Conservation (phyloP, 2,329 filamentous ascomycete genomes). For the Ascocoryne sarcoides region DNA sequence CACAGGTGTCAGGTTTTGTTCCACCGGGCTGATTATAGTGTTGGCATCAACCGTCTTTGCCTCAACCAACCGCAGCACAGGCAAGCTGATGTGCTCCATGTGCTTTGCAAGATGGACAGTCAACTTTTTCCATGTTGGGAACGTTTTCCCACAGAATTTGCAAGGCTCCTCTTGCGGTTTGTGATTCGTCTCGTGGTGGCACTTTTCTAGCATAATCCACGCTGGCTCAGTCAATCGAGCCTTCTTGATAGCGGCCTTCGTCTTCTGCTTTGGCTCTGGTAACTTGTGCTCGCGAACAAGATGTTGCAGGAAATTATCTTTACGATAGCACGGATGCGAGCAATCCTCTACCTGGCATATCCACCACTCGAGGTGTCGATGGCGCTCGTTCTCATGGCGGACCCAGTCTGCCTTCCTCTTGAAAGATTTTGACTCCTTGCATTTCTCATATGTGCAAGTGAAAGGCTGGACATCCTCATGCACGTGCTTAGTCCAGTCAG, state of each 20-base stretch:
- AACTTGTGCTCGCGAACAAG: constrained; percentile 87
- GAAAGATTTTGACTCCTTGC: constrained; percentile 80
- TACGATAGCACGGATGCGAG: constrained; percentile 72
- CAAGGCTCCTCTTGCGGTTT: constrained; percentile 70
- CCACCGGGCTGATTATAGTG: constrained; percentile 59
- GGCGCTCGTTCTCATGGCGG: constrained; percentile 84
- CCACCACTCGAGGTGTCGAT: constrained; percentile 88
- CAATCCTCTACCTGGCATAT: constrained; percentile 75
- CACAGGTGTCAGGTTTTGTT: constrained; percentile 30
- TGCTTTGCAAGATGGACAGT: constrained; percentile 91
- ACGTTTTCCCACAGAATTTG: constrained; percentile 75
- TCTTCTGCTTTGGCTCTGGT: constrained; percentile 70
- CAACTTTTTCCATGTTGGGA: constrained; percentile 83
- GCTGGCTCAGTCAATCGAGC: constrained; percentile 51
- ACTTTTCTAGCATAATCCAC: constrained; percentile 70
- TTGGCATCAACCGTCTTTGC: constrained; percentile 45
- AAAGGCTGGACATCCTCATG: constrained; percentile 92
- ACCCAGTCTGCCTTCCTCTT: constrained; percentile 96
- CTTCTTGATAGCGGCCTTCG: constrained; percentile 57
- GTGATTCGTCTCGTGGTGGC: constrained; percentile 59
- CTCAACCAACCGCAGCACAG: constrained; percentile 57
- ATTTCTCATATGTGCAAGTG: constrained; percentile 80
- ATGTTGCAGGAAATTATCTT: constrained; percentile 90
- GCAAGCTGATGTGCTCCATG: constrained; percentile 86
- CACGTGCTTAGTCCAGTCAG: constrained; percentile 94